A percentile compares a stretch with the other conserved stretches of the same genome.
These are phyloP conservation scores for Boletus smithii DNA, from an alignment of 1,284 basidiomycete genomes.

Conservation along the genomic window DNA sequence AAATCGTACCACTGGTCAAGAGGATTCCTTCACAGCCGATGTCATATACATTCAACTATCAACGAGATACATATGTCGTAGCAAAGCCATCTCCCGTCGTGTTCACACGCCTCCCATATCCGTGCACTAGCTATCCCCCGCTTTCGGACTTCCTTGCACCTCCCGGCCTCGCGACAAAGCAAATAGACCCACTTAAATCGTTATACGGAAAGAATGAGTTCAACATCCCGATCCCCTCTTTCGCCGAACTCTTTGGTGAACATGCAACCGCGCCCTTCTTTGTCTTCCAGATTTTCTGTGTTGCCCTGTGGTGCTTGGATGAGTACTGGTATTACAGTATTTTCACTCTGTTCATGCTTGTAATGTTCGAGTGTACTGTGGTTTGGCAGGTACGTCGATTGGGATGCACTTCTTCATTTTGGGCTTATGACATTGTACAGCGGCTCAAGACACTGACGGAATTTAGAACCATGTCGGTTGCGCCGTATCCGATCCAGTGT, in stretches of 20 bases:
- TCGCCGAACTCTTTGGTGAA: slow-evolving; percentile 84
- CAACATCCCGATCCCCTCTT: slow-evolving; percentile 92
- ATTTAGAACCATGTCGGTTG: slow-evolving; percentile 93
- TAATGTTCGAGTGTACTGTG: slow-evolving; percentile 96
- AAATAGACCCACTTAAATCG: slow-evolving; percentile 47
- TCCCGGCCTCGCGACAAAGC: slow-evolving; percentile 40
- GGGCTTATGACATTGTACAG: slow-evolving; percentile 39
- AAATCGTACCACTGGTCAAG: slow-evolving; percentile 79
- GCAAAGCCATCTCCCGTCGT: slow-evolving; percentile 54
- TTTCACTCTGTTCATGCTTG: slow-evolving; percentile 95
- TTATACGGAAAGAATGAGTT: slow-evolving; percentile 92
- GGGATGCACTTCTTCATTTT: background rate
- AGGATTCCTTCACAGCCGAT: slow-evolving; percentile 53
- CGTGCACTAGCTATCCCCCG: slow-evolving; percentile 72
- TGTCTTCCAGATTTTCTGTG: slow-evolving; percentile 95
- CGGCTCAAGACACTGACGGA: slow-evolving; percentile 87
- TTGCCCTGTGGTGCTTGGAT: slow-evolving; percentile 92
- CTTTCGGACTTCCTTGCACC: slow-evolving; percentile 68
- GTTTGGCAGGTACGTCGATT: slow-evolving; percentile 80
- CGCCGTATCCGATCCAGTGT: slow-evolving; percentile 81
- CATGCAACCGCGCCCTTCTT: slow-evolving; percentile 95
- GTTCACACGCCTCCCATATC: slow-evolving; percentile 88
- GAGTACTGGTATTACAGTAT: slow-evolving; percentile 98
- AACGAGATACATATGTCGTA: slow-evolving; percentile 91
- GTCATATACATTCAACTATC: slow-evolving; percentile 90